Conservation (phyloP, 768 basidiomycete genomes). For the Rhodotorula diobovata region DNA sequence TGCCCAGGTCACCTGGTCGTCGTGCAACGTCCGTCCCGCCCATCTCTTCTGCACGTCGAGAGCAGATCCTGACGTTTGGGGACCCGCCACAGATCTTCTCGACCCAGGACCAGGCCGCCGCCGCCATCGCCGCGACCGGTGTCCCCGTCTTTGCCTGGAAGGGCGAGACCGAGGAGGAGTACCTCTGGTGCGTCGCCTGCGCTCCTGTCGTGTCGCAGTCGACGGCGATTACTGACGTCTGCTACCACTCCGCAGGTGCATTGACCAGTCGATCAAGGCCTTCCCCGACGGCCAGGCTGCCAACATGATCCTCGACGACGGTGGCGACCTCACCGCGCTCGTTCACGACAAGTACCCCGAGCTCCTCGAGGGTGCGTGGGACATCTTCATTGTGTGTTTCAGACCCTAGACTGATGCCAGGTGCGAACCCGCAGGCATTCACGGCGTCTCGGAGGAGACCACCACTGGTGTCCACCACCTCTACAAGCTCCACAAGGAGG, state of each 20-base stretch:
- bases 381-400: not conserved
- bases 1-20: slow-evolving; percentile 95
- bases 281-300: slow-evolving; percentile 77
- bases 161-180: slow-evolving; percentile 99
- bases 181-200: slow-evolving; percentile 70
- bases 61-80: not conserved
- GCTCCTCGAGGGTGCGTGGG: slow-evolving; percentile 66
- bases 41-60: slow-evolving; percentile 10
- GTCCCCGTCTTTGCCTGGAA: slow-evolving; percentile 99
- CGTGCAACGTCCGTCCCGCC: slow-evolving; percentile 34
- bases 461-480: slow-evolving; percentile 99
- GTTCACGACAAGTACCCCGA: slow-evolving; percentile 97
- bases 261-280: slow-evolving; percentile 86
- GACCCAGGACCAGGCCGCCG: slow-evolving; percentile 98
- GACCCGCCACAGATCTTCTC: slow-evolving; percentile 78
- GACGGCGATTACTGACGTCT: not conserved
- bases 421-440: slow-evolving; percentile 58
- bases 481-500: slow-evolving; percentile 95
- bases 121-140: slow-evolving; percentile 86
- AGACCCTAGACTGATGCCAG: not conserved
- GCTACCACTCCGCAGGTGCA: slow-evolving; percentile 9
- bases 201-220: too few species aligned
- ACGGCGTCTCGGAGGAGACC: slow-evolving; percentile 96
- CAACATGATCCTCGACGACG: slow-evolving; percentile 99
- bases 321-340: slow-evolving; percentile 88